These are phyloP conservation scores for Strobilomyces dryophilus DNA, from an alignment of 768 basidiomycete species.

Conservation along the genomic window DNA sequence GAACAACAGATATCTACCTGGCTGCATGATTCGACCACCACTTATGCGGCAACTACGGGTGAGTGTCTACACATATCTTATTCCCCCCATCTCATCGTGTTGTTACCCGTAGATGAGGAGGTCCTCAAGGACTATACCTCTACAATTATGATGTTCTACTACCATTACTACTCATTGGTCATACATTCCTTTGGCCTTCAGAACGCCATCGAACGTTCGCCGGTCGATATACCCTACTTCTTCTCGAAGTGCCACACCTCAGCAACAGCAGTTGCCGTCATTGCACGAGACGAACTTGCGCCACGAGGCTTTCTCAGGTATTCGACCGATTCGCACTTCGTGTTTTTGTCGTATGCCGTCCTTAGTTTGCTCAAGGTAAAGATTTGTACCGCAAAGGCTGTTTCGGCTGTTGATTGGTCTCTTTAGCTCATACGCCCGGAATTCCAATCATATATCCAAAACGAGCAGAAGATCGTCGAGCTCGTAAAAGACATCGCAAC, in stretches of 20 bases:
- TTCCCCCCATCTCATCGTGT: not conserved
- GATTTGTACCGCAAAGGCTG: not conserved
- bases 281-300: constrained; percentile 77
- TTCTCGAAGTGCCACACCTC: constrained; percentile 74
- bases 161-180: constrained; percentile 81
- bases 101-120: constrained; percentile 22
- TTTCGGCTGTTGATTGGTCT: constrained; percentile 9
- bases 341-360: constrained; percentile 90
- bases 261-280: constrained; percentile 62
- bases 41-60: constrained; percentile 17
- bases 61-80: constrained; percentile 1
- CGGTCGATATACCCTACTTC: constrained; percentile 77
- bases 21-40: constrained; percentile 49
- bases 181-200: constrained; percentile 96
- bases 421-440: constrained; percentile 76
- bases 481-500: constrained; percentile 81
- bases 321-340: constrained; percentile 87
- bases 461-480: constrained; percentile 65
- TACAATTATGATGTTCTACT: constrained; percentile 61
- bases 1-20: constrained; percentile 70
- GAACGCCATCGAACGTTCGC: constrained; percentile 80
- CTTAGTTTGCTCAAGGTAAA: constrained; percentile 86
- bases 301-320: constrained; percentile 76
- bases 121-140: constrained; percentile 23
- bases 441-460: constrained; percentile 70